Percentiles rank a stretch among this genome's conserved stretches.
Conservation (phyloP, 2,329 filamentous ascomycete genomes). For the Emericellopsis atlantica region DNA sequence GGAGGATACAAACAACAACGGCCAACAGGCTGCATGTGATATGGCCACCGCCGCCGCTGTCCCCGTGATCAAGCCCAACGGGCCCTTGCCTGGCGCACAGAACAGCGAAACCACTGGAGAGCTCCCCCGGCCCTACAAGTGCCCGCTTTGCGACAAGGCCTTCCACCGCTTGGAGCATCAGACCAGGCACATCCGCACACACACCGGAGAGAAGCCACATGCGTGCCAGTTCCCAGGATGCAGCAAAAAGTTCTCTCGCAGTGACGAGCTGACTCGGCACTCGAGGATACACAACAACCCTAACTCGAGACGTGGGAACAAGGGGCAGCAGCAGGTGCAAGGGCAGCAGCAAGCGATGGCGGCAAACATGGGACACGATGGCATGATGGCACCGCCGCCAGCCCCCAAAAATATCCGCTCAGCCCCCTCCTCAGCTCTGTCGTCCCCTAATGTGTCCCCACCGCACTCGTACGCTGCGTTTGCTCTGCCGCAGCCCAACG, state of each 20-base stretch:
- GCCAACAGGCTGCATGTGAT: conserved; percentile 22
- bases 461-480: conserved; percentile 77
- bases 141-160: conserved; percentile 93
- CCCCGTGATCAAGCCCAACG: conserved; percentile 48
- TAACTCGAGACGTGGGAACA: conserved; percentile 88
- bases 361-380: conserved; percentile 35
- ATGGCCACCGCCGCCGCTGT: conserved; percentile 36
- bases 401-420: conserved; percentile 74
- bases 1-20: conserved; percentile 10
- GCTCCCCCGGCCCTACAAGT: conserved; percentile 94
- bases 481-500: conserved; percentile 33
- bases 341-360: conserved; percentile 17
- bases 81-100: conserved; percentile 49
- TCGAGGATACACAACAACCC: conserved; percentile 99
- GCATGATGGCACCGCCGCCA: conserved; percentile 67
- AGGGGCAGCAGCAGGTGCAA: conserved; percentile 36
- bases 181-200: conserved; percentile 80
- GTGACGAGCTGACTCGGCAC: conserved; percentile 91
- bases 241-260: conserved; percentile 93
- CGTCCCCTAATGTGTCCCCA: conserved; percentile 91
- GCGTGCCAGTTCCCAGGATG: conserved; percentile 91
- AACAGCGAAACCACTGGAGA: conserved; percentile 46
- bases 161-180: conserved; percentile 98
- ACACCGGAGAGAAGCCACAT: conserved; percentile 97
- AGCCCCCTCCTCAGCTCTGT: conserved; percentile 73